Conservation (phyloP, 441 rosid species). For the Populus trichocarpa region DNA sequence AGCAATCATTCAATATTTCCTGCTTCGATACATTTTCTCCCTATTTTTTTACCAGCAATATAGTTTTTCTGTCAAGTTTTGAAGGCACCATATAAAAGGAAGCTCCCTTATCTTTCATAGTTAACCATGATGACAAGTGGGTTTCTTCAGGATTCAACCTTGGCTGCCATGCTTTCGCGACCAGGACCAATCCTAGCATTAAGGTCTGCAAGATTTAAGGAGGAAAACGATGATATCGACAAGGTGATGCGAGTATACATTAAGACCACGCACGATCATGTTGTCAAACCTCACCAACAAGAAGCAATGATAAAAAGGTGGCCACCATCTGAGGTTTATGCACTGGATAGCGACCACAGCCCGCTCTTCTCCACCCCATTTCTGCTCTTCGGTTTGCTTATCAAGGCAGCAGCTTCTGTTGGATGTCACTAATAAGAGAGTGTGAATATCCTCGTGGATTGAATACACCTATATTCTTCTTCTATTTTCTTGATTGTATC, state of each 20-base stretch:
- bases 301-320: constrained; percentile 62
- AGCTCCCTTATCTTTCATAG: neutral
- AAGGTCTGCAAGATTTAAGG: constrained; percentile 31
- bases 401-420: constrained; percentile 48
- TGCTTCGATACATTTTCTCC: neutral
- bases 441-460: neutral
- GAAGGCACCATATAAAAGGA: too few species aligned
- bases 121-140: neutral
- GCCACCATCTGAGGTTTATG: constrained; percentile 55
- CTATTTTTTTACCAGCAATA: too few species aligned
- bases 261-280: constrained; percentile 50
- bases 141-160: constrained; percentile 42
- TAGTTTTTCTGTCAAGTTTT: too few species aligned
- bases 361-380: constrained; percentile 75
- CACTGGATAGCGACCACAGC: constrained; percentile 69
- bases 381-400: constrained; percentile 55
- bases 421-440: constrained; percentile 7
- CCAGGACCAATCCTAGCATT: constrained; percentile 65
- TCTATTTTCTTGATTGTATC: neutral
- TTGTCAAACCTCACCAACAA: constrained; percentile 63
- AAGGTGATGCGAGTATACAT: constrained; percentile 52
- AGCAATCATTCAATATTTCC: neutral
- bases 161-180: constrained; percentile 55
- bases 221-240: constrained; percentile 13
- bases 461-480: neutral